phyloP scores from a whole-genome alignment of 768 basidiomycete genomes.

The Pilatotrama ljubarskyi region DNA sequence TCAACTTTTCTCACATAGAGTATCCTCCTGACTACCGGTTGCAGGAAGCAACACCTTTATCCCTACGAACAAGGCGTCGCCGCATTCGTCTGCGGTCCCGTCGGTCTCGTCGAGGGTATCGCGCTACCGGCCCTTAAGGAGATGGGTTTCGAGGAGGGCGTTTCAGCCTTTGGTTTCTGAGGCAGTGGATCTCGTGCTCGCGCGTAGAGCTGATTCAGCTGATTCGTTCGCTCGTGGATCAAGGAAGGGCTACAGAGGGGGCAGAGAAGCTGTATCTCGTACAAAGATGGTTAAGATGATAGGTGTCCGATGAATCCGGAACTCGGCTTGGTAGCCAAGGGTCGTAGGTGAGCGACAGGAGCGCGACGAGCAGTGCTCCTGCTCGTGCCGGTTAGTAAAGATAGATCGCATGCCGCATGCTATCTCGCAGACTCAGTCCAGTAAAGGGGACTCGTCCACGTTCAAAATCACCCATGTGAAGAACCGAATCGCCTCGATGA shows the following conservation, averaged over 20 bases:
- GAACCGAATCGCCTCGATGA: conserved; percentile 68
- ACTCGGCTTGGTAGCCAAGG: too few relatives aligned
- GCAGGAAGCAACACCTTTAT: conserved; percentile 23
- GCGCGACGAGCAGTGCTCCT: too few relatives aligned
- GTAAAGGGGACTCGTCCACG: conserved; percentile 48
- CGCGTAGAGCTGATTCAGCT: neutral
- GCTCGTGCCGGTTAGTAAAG: too few relatives aligned
- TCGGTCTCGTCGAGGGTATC: conserved; percentile 21
- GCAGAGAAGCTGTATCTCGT: too few relatives aligned
- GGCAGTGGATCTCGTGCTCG: neutral
- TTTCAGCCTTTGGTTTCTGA: conserved; percentile 23
- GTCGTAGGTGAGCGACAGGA: too few relatives aligned
- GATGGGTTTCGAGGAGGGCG: conserved; percentile 24
- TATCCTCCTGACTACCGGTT: neutral
- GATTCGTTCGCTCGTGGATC: neutral
- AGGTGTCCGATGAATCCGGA: too few relatives aligned
- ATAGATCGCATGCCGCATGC: too few relatives aligned
- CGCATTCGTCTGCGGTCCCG: conserved; percentile 25
- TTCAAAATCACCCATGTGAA: conserved; percentile 67
- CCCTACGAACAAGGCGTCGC: conserved; percentile 10
- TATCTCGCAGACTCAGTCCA: neutral
- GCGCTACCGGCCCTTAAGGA: conserved; percentile 23
- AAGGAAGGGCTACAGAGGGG: too few relatives aligned
- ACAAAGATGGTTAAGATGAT: too few relatives aligned
- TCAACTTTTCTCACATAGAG: neutral